Conservation (phyloP, 225 moss, liverwort and hornwort genomes). For the Bryoerythrophyllum caledonicum region DNA sequence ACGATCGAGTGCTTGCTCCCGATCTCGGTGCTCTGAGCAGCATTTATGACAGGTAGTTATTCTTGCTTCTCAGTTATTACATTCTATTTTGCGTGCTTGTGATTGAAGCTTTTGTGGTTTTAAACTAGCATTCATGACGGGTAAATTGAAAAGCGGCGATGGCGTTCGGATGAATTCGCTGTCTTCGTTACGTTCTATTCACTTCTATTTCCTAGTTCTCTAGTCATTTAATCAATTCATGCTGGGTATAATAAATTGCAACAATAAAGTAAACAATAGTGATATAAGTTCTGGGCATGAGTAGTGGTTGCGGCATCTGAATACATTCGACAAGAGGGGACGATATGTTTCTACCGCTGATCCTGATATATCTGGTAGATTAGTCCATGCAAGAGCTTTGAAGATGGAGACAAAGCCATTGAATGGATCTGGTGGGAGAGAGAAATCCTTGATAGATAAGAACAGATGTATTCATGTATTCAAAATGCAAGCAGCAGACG, state of each 20-base stretch:
- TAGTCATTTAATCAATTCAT: not conserved
- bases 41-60: conserved; percentile 74
- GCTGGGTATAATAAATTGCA: no score
- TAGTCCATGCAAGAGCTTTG: conserved; percentile 1
- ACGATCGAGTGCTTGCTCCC: conserved; percentile 80
- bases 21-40: conserved; percentile 84
- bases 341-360: not conserved
- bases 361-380: not conserved
- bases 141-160: conserved; percentile 2
- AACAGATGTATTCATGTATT: not conserved
- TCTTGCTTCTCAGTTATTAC: no score
- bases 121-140: no score
- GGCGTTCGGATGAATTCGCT: not conserved
- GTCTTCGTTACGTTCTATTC: not conserved
- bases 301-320: conserved; percentile 1
- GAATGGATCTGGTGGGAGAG: not conserved
- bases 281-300: not conserved
- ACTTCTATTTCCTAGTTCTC: not conserved
- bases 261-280: no score
- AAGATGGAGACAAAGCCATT: not conserved
- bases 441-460: not conserved
- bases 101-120: not conserved
- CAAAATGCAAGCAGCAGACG: not conserved
- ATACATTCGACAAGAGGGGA: not conserved
- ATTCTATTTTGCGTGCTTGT: not conserved